phyloP scores from a whole-genome alignment of 139 green algal genomes.

The Asterochloris sp. region DNA sequence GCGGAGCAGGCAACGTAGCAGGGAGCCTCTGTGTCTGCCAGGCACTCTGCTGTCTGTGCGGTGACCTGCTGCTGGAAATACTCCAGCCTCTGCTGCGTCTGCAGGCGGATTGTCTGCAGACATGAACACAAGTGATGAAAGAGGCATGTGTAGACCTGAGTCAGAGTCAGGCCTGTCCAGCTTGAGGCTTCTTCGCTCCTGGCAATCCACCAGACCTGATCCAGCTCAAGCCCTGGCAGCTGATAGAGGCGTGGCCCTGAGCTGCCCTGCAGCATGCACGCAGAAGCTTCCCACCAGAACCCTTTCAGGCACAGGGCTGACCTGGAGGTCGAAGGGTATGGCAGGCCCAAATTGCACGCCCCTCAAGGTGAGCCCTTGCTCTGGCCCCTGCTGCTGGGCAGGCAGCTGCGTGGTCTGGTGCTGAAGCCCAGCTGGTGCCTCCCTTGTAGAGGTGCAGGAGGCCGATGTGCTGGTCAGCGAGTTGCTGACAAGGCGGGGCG shows the following conservation, averaged over 20 bases:
- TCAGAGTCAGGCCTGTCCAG: background rate
- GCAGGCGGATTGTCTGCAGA: background rate
- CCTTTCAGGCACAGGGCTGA: no score
- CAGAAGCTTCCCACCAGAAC: background rate
- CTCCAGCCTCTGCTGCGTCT: conserved; percentile 9
- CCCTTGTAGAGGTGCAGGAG: no score
- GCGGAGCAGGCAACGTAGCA: background rate
- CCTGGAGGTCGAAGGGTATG: no score
- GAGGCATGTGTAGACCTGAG: background rate
- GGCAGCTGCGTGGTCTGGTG: no score
- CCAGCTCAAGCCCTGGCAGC: background rate
- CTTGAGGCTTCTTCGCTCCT: background rate
- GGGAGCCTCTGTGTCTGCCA: background rate
- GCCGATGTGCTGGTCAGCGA: no score
- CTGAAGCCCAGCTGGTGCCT: no score
- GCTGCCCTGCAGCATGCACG: background rate
- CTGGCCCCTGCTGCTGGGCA: no score
- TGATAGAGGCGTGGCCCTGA: background rate
- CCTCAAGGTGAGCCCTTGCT: no score
- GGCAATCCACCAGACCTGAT: background rate
- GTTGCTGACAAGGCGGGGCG: no score
- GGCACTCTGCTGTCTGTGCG: background rate
- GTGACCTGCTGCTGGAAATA: background rate
- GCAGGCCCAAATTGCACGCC: no score
- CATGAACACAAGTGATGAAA: background rate